Base-by-base conservation (phyloP, 1,284 basidiomycete species). In the Boletus semigastroideus region DNA sequence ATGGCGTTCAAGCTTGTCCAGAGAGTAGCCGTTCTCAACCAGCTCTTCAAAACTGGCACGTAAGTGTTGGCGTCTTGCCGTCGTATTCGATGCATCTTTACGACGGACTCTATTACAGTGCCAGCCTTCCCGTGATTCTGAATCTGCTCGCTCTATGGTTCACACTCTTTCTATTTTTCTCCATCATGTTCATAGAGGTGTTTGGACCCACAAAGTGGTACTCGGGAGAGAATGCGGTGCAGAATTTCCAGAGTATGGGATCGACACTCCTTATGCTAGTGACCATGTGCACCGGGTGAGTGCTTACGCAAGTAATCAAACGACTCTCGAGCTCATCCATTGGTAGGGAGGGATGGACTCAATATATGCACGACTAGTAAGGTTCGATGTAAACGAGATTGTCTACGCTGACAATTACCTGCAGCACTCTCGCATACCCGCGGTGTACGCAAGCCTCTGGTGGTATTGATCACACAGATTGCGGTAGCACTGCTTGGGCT, bases 31-130 rank as follows among this genome's bases (percentile, higher is more conserved):
- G 86, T 84, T 56, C 77, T 99, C 53, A 98, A 98, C 64, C 93
- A 97, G 72, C 77, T 99, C 17, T 98, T 98, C 82, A 98, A 98
- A 73, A 98, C 94, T 8, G 92, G 93, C 2, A 81, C 92, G 91
- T 94, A 74, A 59, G 92, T 78, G 34, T 9, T 28, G 7, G 19
- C 3, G 42, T 34, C 22, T 45, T 50, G 16, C 28, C n/a, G 38
- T 43, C 48, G 12, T 10, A 12, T 38, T 52, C 16, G 5, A 54
- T 22, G 48, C 37, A 42, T 48, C 56, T 51, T 41, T 25, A 22
- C 30, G 17, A 17, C 13, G 17, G 16, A 27, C 13, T 9, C 16
- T 17, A 39, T 49, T 53, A 22, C 64, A 93, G 92, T 12, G 86
- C 94, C 42, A 94, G 92, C 72, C 73, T 98, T 31, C 92, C 92